A percentile compares a stretch with the other conserved stretches of the same genome.
phyloP scores from a whole-genome alignment of 108 stramenopile genomes.

The Pseudonitzschia pungens region DNA sequence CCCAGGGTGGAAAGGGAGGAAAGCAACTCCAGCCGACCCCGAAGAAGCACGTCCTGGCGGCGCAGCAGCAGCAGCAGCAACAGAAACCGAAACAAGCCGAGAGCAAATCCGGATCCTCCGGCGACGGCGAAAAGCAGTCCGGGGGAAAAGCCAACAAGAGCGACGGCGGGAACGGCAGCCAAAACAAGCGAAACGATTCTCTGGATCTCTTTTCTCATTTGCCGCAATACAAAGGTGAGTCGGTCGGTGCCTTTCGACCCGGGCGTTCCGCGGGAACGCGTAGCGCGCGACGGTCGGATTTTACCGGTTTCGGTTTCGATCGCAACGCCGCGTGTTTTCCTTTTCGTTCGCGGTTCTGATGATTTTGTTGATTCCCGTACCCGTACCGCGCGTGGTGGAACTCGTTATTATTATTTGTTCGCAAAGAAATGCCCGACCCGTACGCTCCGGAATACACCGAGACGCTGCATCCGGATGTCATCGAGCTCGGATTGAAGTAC shows the following conservation, averaged over 20 bases:
- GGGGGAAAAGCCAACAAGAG: no score
- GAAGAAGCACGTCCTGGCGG: conserved; percentile 8
- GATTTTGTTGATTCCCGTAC: not conserved
- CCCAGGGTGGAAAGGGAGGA: conserved; percentile 22
- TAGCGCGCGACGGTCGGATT: no score
- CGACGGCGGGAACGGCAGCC: conserved; percentile 16
- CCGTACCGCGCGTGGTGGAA: no score
- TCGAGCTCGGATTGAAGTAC: conserved; percentile 82
- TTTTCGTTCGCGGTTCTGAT: not conserved
- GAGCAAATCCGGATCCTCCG: not conserved
- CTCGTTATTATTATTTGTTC: no score
- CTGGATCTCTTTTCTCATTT: conserved; percentile 89
- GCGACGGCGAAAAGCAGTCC: conserved; percentile 3
- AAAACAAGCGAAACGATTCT: conserved; percentile 44
- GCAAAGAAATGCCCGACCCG: conserved; percentile 34
- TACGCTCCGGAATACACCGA: conserved; percentile 33
- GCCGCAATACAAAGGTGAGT: conserved; percentile 61
- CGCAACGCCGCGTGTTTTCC: no score
- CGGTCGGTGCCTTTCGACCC: not conserved
- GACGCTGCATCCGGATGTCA: conserved; percentile 82
- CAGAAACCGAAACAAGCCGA: conserved; percentile 12
- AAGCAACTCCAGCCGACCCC: conserved; percentile 11
- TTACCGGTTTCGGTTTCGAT: not conserved
- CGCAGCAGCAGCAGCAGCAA: conserved; percentile 17
- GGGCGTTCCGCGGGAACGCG: not conserved